Base-by-base conservation (phyloP, 352 stramenopile species). In the Phytophthora agathidicida region DNA sequence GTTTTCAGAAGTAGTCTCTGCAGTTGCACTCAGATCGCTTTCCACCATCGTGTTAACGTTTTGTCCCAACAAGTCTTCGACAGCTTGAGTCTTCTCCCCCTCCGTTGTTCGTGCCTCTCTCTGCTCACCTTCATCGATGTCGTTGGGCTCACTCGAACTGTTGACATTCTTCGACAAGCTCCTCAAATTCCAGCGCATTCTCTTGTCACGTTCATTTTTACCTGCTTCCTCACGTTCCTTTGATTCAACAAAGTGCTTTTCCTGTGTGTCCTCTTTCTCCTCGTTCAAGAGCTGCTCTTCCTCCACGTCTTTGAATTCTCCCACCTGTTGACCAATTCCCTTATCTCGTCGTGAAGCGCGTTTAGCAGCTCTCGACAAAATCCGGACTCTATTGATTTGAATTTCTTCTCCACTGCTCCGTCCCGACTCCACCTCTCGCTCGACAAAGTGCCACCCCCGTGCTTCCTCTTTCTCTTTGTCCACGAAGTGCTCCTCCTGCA, bases 131-230 rank as follows among this genome's bases (percentile, higher is more conserved):
- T 38, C 20, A 38, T 30, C 26, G 27, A 19, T 19, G 22, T 19
- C 24, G 20, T 50, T 33, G 17, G 26, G 6, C 11, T 14, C 46
- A 17, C 32, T 19, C 8, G 24, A 48, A 24, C 33, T 20, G 16
- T 24, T 52, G 13, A 3, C 14, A 36, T 11, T 24, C n/a, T 37
- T 60, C 8, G 37, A n/a, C 19, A 17, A 14, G 26, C 31, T 43
- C 20, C 37, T 58, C 16, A 64, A 43, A 26, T 49, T 59, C 37
- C 52, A 62, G n/a, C 37, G 36, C 32, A 52, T 19, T 1, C 19
- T 41, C 9, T 20, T 32, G 16, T 19, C 36, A 19, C 14, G 14
- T n/a, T 27, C n/a, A 32, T 2, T 1, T 14, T 19, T 27, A 17
- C 24, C 5, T 30, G n/a, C 17, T 35, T 54, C 38, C 30, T 20